phyloP scores from a whole-genome alignment of 169 alveolate species.

The Plasmodium falciparum region DNA sequence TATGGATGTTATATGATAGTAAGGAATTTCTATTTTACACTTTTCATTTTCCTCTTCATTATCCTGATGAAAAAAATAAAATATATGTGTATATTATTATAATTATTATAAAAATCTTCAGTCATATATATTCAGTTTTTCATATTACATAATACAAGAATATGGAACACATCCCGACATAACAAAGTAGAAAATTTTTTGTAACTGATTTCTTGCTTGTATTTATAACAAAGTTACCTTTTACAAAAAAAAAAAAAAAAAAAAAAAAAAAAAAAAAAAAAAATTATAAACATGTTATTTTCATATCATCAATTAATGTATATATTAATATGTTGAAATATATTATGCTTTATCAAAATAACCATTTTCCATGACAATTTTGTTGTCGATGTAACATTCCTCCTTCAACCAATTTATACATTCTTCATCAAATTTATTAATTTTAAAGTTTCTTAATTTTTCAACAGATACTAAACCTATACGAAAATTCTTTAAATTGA shows the following conservation, averaged over 20 bases:
- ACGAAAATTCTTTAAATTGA: constrained; percentile 35
- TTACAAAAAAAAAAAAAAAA: neutral
- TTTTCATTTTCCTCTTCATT: constrained; percentile 67
- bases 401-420: constrained; percentile 75
- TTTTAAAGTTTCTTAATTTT: constrained; percentile 52
- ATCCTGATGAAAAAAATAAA: constrained; percentile 13
- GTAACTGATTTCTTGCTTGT: constrained; percentile 22
- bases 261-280: neutral
- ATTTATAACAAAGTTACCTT: constrained; percentile 35
- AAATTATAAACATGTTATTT: neutral
- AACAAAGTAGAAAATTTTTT: constrained; percentile 45
- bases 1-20: constrained; percentile 50
- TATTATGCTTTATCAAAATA: neutral
- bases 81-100: constrained; percentile 1
- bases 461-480: constrained; percentile 22
- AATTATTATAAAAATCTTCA: neutral
- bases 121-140: neutral
- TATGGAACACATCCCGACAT: constrained; percentile 58
- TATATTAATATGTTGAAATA: neutral
- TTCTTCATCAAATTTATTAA: constrained; percentile 71
- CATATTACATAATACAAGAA: constrained; percentile 40
- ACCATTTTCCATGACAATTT: constrained; percentile 65
- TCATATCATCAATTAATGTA: neutral
- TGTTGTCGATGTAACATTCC: constrained; percentile 41
- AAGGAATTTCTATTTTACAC: constrained; percentile 72